Evolutionary conservation across 108 stramenopile genomes (phyloP).

Genomic region (Conticribra guillardii): DNA sequence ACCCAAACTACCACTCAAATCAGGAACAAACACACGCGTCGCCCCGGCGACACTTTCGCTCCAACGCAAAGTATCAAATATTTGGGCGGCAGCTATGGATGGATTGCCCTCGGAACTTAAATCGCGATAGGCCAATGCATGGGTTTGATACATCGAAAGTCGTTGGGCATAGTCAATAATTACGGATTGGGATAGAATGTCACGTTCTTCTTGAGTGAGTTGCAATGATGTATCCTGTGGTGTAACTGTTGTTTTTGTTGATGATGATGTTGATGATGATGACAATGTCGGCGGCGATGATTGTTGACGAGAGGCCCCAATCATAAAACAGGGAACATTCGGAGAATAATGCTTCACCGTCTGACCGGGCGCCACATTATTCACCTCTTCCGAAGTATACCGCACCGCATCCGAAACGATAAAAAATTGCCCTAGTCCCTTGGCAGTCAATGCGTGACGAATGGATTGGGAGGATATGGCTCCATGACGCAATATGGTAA

Average conservation of each 20-base stretch:
- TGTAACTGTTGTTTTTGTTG: background rate
- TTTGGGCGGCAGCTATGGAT: conserved; percentile 60
- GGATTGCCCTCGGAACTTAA: conserved; percentile 68
- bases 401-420: conserved; percentile 38
- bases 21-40: conserved; percentile 70
- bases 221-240: background rate
- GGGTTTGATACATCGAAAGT: conserved; percentile 53
- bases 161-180: conserved; percentile 87
- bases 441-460: conserved; percentile 45
- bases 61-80: conserved; percentile 92
- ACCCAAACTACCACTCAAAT: conserved; percentile 14
- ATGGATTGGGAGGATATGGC: conserved; percentile 72
- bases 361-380: conserved; percentile 92
- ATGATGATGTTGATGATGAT: no score
- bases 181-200: conserved; percentile 55
- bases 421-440: conserved; percentile 42
- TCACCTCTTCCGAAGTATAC: conserved; percentile 62
- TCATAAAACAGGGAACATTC: conserved; percentile 83
- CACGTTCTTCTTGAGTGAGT: conserved; percentile 36
- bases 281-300: no score
- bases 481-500: conserved; percentile 78
- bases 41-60: conserved; percentile 76
- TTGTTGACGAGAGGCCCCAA: conserved; percentile 41
- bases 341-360: conserved; percentile 96
- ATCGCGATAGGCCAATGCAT: conserved; percentile 81